phyloP scores from a whole-genome alignment of 2,329 filamentous ascomycete genomes.

The Cercospora citrullina region DNA sequence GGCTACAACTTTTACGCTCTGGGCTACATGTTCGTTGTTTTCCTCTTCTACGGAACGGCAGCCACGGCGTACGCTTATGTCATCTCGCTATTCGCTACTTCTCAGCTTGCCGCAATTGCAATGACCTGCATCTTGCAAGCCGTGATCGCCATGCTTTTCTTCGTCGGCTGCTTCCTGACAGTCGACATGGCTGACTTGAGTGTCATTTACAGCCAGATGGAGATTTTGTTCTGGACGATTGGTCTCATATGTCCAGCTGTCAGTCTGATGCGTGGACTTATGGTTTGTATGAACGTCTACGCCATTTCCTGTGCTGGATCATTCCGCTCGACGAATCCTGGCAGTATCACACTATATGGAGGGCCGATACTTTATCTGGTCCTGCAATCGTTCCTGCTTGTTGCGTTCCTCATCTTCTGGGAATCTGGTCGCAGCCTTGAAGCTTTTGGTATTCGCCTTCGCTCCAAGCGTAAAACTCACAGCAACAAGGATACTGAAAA shows the following conservation, averaged over 20 bases:
- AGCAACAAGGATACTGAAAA: not conserved
- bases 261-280: conserved; percentile 69
- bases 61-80: conserved; percentile 74
- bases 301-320: conserved; percentile 68
- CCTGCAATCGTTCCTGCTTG: conserved; percentile 68
- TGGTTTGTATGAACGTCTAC: conserved; percentile 77
- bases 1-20: conserved; percentile 19
- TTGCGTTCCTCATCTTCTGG: conserved; percentile 71
- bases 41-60: conserved; percentile 77
- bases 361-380: conserved; percentile 80
- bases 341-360: conserved; percentile 70
- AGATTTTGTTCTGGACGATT: conserved; percentile 69
- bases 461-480: conserved; percentile 1
- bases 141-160: conserved; percentile 28
- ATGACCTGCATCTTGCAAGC: conserved; percentile 27
- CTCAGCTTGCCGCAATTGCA: conserved; percentile 26
- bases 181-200: conserved; percentile 23
- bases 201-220: conserved; percentile 37
- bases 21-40: conserved; percentile 46
- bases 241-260: conserved; percentile 72
- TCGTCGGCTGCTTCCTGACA: conserved; percentile 25
- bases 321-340: conserved; percentile 65
- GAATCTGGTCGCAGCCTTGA: conserved; percentile 61
- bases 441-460: conserved; percentile 21
- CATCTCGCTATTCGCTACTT: conserved; percentile 68